phyloP scores from a whole-genome alignment of 345 rosid species.

The Eucalyptus sp. region DNA sequence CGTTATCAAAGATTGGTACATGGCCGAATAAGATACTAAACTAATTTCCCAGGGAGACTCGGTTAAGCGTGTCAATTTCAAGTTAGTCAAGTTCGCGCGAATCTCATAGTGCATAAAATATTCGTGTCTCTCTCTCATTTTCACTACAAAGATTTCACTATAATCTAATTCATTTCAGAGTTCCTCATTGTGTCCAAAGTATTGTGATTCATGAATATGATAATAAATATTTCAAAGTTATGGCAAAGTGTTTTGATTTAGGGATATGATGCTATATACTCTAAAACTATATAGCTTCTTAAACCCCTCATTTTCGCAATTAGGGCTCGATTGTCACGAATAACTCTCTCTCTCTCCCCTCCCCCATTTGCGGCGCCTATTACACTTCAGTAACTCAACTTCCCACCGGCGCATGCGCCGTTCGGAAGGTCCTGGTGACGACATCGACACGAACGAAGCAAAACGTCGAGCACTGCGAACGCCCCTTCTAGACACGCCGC shows the following conservation, averaged over 20 bases:
- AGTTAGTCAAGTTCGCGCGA: not conserved
- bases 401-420: not conserved
- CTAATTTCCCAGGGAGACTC: not conserved
- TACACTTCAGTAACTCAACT: not conserved
- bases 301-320: not conserved
- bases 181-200: fast-evolving
- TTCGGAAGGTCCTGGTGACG: not conserved
- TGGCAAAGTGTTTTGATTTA: not conserved
- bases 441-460: not conserved
- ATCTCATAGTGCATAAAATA: not conserved
- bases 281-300: not conserved
- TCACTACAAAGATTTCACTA: not conserved
- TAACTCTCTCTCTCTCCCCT: not conserved
- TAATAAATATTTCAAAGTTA: not conserved
- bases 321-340: not conserved
- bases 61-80: not conserved
- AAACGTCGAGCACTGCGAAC: not conserved
- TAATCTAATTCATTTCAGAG: not conserved
- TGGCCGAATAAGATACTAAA: not conserved
- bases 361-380: not conserved
- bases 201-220: not conserved
- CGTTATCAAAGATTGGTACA: not conserved
- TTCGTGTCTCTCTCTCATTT: not conserved
- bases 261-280: not conserved
- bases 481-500: not conserved